Evolutionary conservation across 306 rosid genomes (phyloP).

Genomic region (Malus orientalis): DNA sequence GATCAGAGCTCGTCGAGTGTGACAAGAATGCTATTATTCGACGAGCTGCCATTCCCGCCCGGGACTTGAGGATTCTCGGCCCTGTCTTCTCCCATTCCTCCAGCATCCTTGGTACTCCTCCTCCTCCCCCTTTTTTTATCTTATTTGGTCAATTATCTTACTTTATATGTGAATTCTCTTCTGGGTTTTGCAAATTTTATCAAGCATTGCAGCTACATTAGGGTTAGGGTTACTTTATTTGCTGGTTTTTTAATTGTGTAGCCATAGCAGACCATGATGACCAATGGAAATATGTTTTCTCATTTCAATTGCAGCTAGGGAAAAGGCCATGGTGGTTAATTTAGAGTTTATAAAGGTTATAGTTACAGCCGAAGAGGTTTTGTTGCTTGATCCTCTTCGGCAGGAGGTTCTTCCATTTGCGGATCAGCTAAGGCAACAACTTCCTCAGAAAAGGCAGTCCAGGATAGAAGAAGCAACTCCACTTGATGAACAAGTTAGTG

Average conservation of each 20-base stretch:
- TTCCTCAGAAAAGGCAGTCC: constrained; percentile 32
- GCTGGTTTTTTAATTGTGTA: neutral
- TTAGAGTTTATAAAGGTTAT: constrained; percentile 78
- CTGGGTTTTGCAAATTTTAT: neutral
- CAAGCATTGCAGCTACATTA: neutral
- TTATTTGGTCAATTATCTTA: neutral
- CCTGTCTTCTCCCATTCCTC: constrained; percentile 95
- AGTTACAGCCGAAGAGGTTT: constrained; percentile 90
- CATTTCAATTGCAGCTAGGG: constrained; percentile 45
- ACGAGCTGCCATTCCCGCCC: constrained; percentile 68
- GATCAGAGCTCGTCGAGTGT: constrained; percentile 72
- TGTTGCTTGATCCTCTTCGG: constrained; percentile 77
- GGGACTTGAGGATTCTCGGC: constrained; percentile 85
- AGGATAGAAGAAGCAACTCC: constrained; percentile 21
- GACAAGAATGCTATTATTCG: constrained; percentile 77
- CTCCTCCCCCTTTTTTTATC: neutral
- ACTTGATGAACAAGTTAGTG: constrained; percentile 50
- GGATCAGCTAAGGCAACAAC: constrained; percentile 76
- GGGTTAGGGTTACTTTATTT: neutral
- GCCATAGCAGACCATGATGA: neutral
- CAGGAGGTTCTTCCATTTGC: constrained; percentile 92
- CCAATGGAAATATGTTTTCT: neutral
- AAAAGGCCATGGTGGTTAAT: constrained; percentile 98
- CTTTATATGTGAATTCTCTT: neutral
- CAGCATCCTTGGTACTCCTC: constrained; percentile 68